Base-by-base conservation (phyloP, 176 grass and related monocot genomes). In the Rhipidocladum racemiflorum region DNA sequence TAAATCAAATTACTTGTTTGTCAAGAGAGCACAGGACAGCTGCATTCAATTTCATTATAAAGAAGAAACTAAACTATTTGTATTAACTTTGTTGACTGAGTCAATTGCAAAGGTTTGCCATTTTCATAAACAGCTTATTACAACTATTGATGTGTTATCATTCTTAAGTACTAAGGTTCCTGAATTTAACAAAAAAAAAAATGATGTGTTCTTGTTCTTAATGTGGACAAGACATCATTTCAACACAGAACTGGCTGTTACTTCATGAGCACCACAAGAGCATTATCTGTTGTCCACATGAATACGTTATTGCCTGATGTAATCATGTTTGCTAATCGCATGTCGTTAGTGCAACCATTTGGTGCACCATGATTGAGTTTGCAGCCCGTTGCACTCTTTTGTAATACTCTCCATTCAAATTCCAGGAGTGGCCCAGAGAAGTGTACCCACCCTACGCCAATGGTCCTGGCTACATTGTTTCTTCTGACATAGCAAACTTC, bases 381-480 rank as follows among this genome's bases (percentile, higher is more conserved):
- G 45, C 30, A 10, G 62, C 69, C 29, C 35, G 35, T 64, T 78
- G 61, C 70, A 70, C 27, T 88, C 36, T 75, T 75, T 39, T 68
- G 46, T 77, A 50, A 83, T 12, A 48, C 81, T 80, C 56, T 35
- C 25, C 55, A 32, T 23, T 72, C 6, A 49, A 78, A 78, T 88
- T 91, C 65, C 86, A 94, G 92, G 92, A 94, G 68, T 93, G 88
- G 91, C 82, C 88, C 73, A 55, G 45, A 38, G 88, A 80, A 29
- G 69, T 63, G 29, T 93, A 94, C 81, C 92, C 92, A 27, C 76
- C 86, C 9, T 94, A 94, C 36, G 86, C 92, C 0, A 85, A 94
- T 86, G 88, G 92, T 86, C 83, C 92, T 30, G 89, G 89, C 65
- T 94, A 94, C 42, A 65, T 94, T 69, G 69, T 93, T 55, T 93